Evolutionary conservation across 352 stramenopile genomes (phyloP).

Genomic region (Phytopythium cucurbitacearum): DNA sequence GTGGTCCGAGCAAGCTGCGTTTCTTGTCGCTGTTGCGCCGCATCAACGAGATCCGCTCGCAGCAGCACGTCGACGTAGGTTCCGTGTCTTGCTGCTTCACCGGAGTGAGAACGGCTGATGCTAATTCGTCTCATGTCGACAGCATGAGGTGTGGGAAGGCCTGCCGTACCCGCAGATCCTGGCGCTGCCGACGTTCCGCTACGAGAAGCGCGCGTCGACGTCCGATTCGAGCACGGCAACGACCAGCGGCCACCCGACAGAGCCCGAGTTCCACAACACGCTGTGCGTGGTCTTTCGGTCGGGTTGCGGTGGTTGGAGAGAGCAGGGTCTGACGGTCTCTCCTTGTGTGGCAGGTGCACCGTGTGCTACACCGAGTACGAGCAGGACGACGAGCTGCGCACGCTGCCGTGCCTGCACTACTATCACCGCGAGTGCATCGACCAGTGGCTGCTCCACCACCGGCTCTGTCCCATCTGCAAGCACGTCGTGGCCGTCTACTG

Average conservation of each 20-base stretch:
- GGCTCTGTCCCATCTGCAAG: constrained; percentile 85
- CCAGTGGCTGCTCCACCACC: constrained; percentile 84
- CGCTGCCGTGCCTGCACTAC: constrained; percentile 83
- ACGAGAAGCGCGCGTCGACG: constrained; percentile 36
- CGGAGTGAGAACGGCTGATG: constrained; percentile 4
- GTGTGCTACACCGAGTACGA: constrained; percentile 83
- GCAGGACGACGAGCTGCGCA: constrained; percentile 68
- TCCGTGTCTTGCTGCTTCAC: background rate
- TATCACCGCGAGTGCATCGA: constrained; percentile 91
- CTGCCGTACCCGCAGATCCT: constrained; percentile 83
- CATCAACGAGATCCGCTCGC: constrained; percentile 81
- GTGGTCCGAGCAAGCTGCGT: constrained; percentile 51
- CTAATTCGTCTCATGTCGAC: constrained; percentile 6
- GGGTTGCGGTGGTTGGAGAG: background rate
- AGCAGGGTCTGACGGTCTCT: background rate
- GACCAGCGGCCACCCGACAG: constrained; percentile 12
- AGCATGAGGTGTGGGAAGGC: constrained; percentile 67
- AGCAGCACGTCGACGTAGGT: constrained; percentile 69
- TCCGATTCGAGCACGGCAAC: constrained; percentile 13
- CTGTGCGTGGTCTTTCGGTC: constrained; percentile 14
- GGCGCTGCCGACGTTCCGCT: constrained; percentile 74
- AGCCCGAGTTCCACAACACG: constrained; percentile 56
- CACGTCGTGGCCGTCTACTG: constrained; percentile 77
- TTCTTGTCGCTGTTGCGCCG: constrained; percentile 74
- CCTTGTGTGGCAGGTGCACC: constrained; percentile 31